A percentile compares a stretch with the other conserved stretches of the same genome.
Evolutionary conservation across 495 filamentous ascomycete species (phyloP).

Genomic region (Paragyromitra xinjiangensis): DNA sequence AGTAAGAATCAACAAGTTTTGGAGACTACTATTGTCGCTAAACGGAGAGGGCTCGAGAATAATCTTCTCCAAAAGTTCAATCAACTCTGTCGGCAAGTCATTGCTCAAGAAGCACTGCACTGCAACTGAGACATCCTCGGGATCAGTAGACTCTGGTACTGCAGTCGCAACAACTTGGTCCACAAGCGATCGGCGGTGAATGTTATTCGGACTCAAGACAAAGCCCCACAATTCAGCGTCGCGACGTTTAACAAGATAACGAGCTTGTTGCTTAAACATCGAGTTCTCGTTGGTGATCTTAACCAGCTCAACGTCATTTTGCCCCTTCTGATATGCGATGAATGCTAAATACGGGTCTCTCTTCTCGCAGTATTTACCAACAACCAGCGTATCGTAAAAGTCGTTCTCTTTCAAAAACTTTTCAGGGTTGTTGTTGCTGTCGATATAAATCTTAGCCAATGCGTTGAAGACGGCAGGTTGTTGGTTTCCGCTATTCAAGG

Average conservation of each 20-base stretch:
- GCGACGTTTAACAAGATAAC: slow-evolving; percentile 90
- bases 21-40: slow-evolving; percentile 94
- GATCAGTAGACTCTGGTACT: slow-evolving; percentile 91
- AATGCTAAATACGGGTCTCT: slow-evolving; percentile 96
- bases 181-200: slow-evolving; percentile 88
- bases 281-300: slow-evolving; percentile 98
- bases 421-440: slow-evolving; percentile 98
- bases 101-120: slow-evolving; percentile 90
- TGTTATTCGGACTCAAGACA: slow-evolving; percentile 92
- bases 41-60: slow-evolving; percentile 96
- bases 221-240: slow-evolving; percentile 94
- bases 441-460: slow-evolving; percentile 99
- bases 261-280: slow-evolving; percentile 97
- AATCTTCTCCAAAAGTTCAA: slow-evolving; percentile 99
- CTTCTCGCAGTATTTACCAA: slow-evolving; percentile 99
- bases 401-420: slow-evolving; percentile 99
- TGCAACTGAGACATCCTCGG: slow-evolving; percentile 92
- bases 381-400: slow-evolving; percentile 88
- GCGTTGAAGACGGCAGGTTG: slow-evolving; percentile 99
- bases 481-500: slow-evolving; percentile 88
- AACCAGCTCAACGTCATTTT: slow-evolving; percentile 96
- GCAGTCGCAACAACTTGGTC: slow-evolving; percentile 98
- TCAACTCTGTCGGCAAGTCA: slow-evolving; percentile 92
- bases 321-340: slow-evolving; percentile 95
- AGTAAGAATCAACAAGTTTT: slow-evolving; percentile 96